Conservation (phyloP, 345 rosid species). For the Laguncularia racemosa region DNA sequence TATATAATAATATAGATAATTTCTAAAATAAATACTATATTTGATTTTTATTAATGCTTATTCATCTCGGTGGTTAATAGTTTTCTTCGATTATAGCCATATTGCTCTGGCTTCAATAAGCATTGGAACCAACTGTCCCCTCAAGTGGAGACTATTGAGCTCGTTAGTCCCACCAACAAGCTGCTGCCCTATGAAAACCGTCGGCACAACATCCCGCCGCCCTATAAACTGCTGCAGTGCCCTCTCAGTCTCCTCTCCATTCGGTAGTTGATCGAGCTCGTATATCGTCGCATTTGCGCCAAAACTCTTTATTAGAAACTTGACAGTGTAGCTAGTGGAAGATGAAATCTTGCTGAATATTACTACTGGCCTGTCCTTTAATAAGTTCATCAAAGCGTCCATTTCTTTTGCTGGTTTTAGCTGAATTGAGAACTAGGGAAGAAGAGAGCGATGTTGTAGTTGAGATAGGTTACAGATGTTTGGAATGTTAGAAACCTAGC, state of each 20-base stretch:
- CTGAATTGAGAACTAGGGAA: background rate
- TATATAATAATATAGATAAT: too few relatives aligned
- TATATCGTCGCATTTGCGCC: constrained; percentile 71
- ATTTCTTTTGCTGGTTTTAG: constrained; percentile 8
- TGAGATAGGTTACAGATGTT: background rate
- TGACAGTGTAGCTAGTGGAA: constrained; percentile 66
- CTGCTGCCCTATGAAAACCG: constrained; percentile 72
- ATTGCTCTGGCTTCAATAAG: constrained; percentile 80
- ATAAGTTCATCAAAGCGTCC: constrained; percentile 39
- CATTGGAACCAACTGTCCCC: constrained; percentile 50
- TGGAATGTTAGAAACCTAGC: background rate
- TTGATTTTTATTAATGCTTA: too few relatives aligned
- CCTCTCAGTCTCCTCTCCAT: constrained; percentile 48
- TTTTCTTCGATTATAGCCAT: constrained; percentile 36
- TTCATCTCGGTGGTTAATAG: too few relatives aligned
- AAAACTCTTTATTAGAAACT: constrained; percentile 50
- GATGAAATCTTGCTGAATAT: constrained; percentile 81
- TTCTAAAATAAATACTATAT: too few relatives aligned
- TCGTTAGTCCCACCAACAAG: constrained; percentile 72
- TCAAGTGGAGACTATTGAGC: constrained; percentile 62
- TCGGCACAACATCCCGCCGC: constrained; percentile 53
- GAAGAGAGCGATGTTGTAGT: too few relatives aligned
- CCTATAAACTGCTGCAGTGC: constrained; percentile 51
- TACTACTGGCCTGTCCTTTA: constrained; percentile 72
- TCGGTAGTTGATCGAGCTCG: constrained; percentile 57